Percentiles rank a stretch among this genome's conserved stretches.
Evolutionary conservation across 2,329 filamentous ascomycete species (phyloP).

Genomic region (Escovopsis sp.): DNA sequence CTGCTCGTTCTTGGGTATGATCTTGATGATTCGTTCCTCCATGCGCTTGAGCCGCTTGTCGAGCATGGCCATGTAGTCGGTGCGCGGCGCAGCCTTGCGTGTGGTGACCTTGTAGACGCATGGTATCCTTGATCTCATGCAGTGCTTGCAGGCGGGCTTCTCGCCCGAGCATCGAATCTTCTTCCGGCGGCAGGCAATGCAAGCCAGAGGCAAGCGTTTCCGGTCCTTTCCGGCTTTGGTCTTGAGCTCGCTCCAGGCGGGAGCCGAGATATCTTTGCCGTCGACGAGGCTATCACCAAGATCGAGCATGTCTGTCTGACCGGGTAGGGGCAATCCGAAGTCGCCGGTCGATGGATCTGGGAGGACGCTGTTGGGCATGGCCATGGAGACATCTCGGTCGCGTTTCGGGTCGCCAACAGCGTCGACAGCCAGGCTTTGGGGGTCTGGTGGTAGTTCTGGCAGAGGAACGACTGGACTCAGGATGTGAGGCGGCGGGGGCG

Average conservation of each 20-base stretch:
- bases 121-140: constrained; percentile 76
- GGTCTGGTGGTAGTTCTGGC: constrained; percentile 10
- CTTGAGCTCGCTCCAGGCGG: constrained; percentile 69
- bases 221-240: constrained; percentile 92
- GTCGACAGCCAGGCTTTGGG: constrained; percentile 18
- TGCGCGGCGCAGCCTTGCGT: constrained; percentile 81
- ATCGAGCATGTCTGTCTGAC: constrained; percentile 37
- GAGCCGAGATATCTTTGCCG: constrained; percentile 41
- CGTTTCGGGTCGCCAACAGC: constrained; percentile 30
- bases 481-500: constrained; percentile 8
- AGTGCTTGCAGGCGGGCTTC: constrained; percentile 95
- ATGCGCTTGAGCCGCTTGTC: constrained; percentile 91
- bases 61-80: constrained; percentile 98
- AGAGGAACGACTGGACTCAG: constrained; percentile 7
- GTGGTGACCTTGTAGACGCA: constrained; percentile 97
- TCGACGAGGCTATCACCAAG: constrained; percentile 37
- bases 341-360: constrained; percentile 43
- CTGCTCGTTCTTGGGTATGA: constrained; percentile 75
- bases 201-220: constrained; percentile 81
- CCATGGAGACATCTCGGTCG: constrained; percentile 26
- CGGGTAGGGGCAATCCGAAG: constrained; percentile 35
- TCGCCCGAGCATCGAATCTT: constrained; percentile 97
- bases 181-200: constrained; percentile 89
- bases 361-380: constrained; percentile 22
- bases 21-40: constrained; percentile 95